These are phyloP conservation scores for Russula emetica DNA, from an alignment of 768 basidiomycete genomes.

Conservation along the genomic window DNA sequence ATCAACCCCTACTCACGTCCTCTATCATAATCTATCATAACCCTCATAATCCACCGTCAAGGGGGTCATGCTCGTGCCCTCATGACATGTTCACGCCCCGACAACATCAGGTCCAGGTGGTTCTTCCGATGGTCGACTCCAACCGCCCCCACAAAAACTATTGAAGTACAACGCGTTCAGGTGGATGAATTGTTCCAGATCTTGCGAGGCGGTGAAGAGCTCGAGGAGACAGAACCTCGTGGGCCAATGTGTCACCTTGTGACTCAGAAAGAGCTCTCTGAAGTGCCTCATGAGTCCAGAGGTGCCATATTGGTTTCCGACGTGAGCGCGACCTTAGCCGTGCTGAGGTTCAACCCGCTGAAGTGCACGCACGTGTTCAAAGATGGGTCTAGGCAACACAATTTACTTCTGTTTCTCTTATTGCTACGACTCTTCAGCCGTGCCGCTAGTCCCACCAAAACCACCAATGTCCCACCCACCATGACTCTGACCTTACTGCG, in stretches of 20 bases:
- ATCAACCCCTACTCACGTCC: conserved; percentile 51
- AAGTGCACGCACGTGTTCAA: conserved; percentile 8
- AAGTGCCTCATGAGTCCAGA: conserved; percentile 68
- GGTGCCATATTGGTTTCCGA: conserved; percentile 96
- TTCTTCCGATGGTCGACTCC: conserved; percentile 54
- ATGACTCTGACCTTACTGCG: conserved; percentile 36
- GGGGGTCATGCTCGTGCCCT: conserved; percentile 35
- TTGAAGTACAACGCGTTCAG: conserved; percentile 89
- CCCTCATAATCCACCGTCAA: conserved; percentile 65
- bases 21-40: no score
- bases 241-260: conserved; percentile 70
- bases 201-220: conserved; percentile 80
- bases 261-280: conserved; percentile 68
- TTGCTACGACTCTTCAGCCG: conserved; percentile 71
- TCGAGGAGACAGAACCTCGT: conserved; percentile 84
- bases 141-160: conserved; percentile 61
- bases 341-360: conserved; percentile 4
- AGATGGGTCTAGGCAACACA: conserved; percentile 99
- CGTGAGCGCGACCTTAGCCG: conserved; percentile 46
- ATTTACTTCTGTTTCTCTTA: conserved; percentile 91
- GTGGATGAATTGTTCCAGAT: conserved; percentile 92
- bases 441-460: conserved; percentile 48
- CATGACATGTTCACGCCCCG: conserved; percentile 38
- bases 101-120: conserved; percentile 43
- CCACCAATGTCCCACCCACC: conserved; percentile 34